phyloP scores from a whole-genome alignment of 805 yeast genomes.

The Candida sonorensis region DNA sequence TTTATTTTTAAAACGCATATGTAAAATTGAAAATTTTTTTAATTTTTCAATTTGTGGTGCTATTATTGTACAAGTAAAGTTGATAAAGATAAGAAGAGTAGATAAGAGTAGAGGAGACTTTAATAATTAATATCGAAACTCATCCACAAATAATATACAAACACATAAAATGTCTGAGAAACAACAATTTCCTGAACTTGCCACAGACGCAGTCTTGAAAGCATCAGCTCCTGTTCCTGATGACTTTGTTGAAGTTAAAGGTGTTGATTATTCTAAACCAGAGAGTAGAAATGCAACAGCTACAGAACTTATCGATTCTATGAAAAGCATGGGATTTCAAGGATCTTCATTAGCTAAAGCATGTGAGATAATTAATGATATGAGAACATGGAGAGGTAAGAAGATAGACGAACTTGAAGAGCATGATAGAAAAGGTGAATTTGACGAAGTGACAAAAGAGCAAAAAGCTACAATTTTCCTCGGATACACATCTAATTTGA shows the following conservation, averaged over 20 bases:
- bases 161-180: slow-evolving; percentile 14
- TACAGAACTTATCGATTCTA: slow-evolving; percentile 65
- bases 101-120: too few relatives aligned
- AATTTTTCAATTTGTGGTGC: too few relatives aligned
- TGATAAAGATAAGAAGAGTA: too few relatives aligned
- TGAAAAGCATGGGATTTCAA: slow-evolving; percentile 97
- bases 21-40: too few relatives aligned
- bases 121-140: too few relatives aligned
- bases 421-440: slow-evolving; percentile 65
- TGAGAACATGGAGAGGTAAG: slow-evolving; percentile 91
- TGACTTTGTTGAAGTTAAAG: slow-evolving; percentile 70
- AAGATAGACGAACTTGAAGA: slow-evolving; percentile 63
- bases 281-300: slow-evolving; percentile 76
- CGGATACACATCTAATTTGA: slow-evolving; percentile 95
- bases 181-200: slow-evolving; percentile 56
- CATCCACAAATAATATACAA: too few relatives aligned
- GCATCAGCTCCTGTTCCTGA: slow-evolving; percentile 83
- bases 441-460: slow-evolving; percentile 67
- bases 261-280: slow-evolving; percentile 82
- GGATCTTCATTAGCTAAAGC: slow-evolving; percentile 82
- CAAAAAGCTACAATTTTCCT: slow-evolving; percentile 88
- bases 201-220: slow-evolving; percentile 87
- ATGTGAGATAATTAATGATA: slow-evolving; percentile 85
- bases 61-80: too few relatives aligned
- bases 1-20: too few relatives aligned